These are phyloP conservation scores for Teunomyces funiuensis DNA, from an alignment of 805 yeast species.

Conservation along the genomic window DNA sequence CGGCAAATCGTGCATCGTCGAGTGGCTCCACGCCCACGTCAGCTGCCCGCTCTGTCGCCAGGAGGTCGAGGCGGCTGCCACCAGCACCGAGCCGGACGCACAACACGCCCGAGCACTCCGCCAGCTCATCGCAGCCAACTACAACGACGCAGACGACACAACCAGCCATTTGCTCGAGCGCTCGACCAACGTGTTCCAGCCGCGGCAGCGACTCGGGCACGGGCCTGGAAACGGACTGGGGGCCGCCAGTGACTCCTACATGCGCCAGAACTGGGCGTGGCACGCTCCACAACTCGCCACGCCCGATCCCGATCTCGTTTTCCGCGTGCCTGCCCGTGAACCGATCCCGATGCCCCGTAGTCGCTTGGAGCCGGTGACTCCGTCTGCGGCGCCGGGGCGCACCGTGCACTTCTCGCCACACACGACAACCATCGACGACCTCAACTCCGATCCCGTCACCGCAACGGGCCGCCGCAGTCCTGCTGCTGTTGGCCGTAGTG, in stretches of 20 bases:
- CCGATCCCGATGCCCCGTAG: neutral
- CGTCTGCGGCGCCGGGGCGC: constrained; percentile 1
- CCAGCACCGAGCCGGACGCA: constrained; percentile 13
- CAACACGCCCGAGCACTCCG: constrained; percentile 11
- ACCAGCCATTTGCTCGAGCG: constrained; percentile 24
- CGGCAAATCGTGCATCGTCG: constrained; percentile 41
- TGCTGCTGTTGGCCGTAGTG: neutral
- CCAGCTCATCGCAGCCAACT: constrained; percentile 13
- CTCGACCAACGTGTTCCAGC: constrained; percentile 40
- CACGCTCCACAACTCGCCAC: constrained; percentile 16
- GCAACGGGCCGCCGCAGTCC: constrained; percentile 2
- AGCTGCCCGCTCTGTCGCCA: constrained; percentile 45
- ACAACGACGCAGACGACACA: constrained; percentile 18
- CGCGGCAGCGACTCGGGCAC: constrained; percentile 34
- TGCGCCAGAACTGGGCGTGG: constrained; percentile 35
- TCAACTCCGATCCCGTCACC: constrained; percentile 5
- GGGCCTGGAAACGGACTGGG: too few relatives aligned
- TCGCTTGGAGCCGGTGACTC: constrained; percentile 1
- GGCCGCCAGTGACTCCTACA: constrained; percentile 39
- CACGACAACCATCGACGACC: constrained; percentile 12
- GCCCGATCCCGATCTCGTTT: constrained; percentile 26
- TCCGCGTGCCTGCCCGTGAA: constrained; percentile 22
- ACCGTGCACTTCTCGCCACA: constrained; percentile 12
- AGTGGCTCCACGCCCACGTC: constrained; percentile 40
- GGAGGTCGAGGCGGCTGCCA: constrained; percentile 30